Evolutionary conservation across 306 rosid species (phyloP), one percentile per base, ranked within the genome.

Genomic region (Cucumis cinereus): DNA sequence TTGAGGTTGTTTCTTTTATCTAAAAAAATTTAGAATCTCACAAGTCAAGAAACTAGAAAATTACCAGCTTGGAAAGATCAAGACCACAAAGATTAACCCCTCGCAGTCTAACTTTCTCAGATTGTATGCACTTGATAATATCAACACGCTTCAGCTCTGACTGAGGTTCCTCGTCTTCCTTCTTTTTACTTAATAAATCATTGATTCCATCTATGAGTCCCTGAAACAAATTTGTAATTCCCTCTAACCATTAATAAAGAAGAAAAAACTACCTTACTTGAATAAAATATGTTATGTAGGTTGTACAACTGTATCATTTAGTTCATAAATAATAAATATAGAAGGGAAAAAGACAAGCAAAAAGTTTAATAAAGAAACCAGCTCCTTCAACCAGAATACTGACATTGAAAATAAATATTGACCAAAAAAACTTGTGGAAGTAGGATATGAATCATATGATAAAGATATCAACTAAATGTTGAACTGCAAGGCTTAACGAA

Each of bases 71-170:
- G 3, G 98, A 93, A 69, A 93, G 98, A 85, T 93, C 96, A 79
- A 91, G 88, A 82, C 97, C 98, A 82, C 92, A 93, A 78, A 91
- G 97, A 79, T 93, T 91, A 82, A 93, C 90, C 71, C 98, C 98
- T 74, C 98, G 94, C 83, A 93, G 84, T 77, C 96, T 84, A 63
- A 88, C 97, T 90, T 58, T 88, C 73, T 87, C 89, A 78, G 91
- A 90, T 81, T 93, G 98, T 79, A 91, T 93, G 63, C 98, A 93
- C 86, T 87, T 93, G 87, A 93, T 91, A 77, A 93, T 91, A 84
- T 91, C 98, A 53, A 88, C 83, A 47, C 97, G 96, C 11, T 94
- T 87, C 77, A 93, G 82, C 78, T 93, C 98, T 26, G 82, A 30
- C 35, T 30, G 35, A 30, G 35, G 76, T 59, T 86, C 92, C 69